phyloP scores from a whole-genome alignment of 73 alveolate species.

The Paramecium primaurelia region DNA sequence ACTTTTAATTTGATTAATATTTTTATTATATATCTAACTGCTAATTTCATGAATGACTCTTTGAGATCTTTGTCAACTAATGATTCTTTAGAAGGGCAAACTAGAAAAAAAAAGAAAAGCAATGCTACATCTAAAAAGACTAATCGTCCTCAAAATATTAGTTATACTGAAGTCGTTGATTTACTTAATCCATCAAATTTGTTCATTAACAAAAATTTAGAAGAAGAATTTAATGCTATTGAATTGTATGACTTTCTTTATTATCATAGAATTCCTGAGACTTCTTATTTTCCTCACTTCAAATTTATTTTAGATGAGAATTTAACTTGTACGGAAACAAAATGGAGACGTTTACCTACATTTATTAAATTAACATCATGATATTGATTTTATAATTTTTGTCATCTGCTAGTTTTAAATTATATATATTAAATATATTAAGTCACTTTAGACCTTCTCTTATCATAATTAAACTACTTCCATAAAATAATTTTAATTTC shows the following conservation, averaged over 20 bases:
- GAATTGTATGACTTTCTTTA: not conserved
- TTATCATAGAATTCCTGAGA: not conserved
- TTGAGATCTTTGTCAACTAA: slow-evolving; percentile 45
- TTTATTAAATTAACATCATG: slow-evolving; percentile 4
- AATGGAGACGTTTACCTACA: slow-evolving; percentile 39
- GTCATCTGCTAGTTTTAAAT: not conserved
- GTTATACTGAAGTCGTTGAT: slow-evolving; percentile 35
- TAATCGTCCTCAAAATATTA: slow-evolving; percentile 32
- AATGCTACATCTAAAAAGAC: slow-evolving; percentile 27
- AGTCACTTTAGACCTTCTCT: not conserved
- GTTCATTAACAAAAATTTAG: slow-evolving; percentile 7
- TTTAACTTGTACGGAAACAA: not conserved
- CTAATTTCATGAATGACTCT: slow-evolving; percentile 51
- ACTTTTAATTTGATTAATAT: not conserved
- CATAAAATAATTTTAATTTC: not conserved
- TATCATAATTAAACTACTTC: not conserved
- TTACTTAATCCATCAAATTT: not conserved
- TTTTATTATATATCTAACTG: slow-evolving; percentile 43
- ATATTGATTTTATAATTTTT: not conserved
- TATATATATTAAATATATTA: not conserved
- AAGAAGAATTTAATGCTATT: slow-evolving; percentile 11
- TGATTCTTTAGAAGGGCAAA: slow-evolving; percentile 41
- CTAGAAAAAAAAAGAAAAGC: slow-evolving; percentile 1
- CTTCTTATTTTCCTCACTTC: slow-evolving; percentile 17
- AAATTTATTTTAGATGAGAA: slow-evolving; percentile 1